phyloP scores from a whole-genome alignment of 345 rosid genomes.

The Noccaea caerulescens region DNA sequence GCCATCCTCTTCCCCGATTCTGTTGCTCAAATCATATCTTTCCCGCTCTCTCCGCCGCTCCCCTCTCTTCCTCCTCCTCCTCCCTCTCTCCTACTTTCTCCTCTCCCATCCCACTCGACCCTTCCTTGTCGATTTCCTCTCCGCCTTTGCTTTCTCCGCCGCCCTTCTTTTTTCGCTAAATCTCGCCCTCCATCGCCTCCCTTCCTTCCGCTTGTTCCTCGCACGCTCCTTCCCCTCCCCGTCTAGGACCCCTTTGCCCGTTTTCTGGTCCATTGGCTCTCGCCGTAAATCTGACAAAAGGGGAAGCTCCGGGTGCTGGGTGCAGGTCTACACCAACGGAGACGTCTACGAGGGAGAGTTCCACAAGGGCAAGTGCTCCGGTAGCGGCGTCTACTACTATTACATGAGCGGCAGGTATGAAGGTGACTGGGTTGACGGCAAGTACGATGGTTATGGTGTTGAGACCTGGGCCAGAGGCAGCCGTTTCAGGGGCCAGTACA shows the following conservation, averaged over 20 bases:
- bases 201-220: conserved; percentile 75
- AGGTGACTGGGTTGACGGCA: conserved; percentile 95
- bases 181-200: conserved; percentile 79
- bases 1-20: conserved; percentile 54
- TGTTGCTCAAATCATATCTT: conserved; percentile 40
- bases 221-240: conserved; percentile 71
- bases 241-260: conserved; percentile 60
- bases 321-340: conserved; percentile 81
- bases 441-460: conserved; percentile 89
- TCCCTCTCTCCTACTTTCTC: conserved; percentile 76
- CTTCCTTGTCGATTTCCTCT: conserved; percentile 76
- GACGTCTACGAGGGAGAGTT: conserved; percentile 94
- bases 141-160: conserved; percentile 84
- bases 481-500: conserved; percentile 84
- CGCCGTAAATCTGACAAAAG: conserved; percentile 65
- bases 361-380: conserved; percentile 85
- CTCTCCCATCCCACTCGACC: conserved; percentile 85
- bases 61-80: conserved; percentile 63
- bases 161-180: conserved; percentile 75
- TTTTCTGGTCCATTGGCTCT: conserved; percentile 94
- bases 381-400: conserved; percentile 87
- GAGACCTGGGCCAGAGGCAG: conserved; percentile 99
- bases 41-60: conserved; percentile 41
- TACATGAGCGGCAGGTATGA: conserved; percentile 90
- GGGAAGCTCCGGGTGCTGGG: conserved; percentile 82